phyloP scores from a whole-genome alignment of 192 early-diverging fungal genomes.

The Linderina pennispora region DNA sequence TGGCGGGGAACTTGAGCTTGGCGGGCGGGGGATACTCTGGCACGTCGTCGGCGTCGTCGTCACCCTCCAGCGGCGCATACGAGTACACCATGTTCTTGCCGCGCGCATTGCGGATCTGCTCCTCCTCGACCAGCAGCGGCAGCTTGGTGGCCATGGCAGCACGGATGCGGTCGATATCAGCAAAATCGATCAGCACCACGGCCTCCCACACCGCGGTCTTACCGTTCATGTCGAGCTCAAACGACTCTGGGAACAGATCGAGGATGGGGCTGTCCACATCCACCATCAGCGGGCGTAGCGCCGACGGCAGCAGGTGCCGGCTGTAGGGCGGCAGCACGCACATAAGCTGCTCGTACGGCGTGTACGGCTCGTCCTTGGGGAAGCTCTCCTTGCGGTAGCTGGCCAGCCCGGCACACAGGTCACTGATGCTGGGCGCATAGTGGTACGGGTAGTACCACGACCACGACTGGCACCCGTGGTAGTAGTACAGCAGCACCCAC shows the following conservation, averaged over 20 bases:
- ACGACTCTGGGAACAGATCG: constrained; percentile 90
- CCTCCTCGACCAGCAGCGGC: constrained; percentile 51
- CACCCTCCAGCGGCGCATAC: constrained; percentile 28
- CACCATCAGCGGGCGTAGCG: constrained; percentile 81
- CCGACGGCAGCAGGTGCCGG: constrained; percentile 73
- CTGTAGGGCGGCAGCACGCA: constrained; percentile 89
- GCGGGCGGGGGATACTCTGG: constrained; percentile 53
- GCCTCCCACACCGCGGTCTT: constrained; percentile 99
- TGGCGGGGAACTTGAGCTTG: constrained; percentile 64
- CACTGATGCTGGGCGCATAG: constrained; percentile 92
- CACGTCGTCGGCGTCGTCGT: constrained; percentile 32
- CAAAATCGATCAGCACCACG: constrained; percentile 97
- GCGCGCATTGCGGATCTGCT: constrained; percentile 52
- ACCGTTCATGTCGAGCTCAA: constrained; percentile 94
- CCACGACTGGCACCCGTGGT: constrained; percentile 93
- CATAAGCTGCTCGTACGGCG: constrained; percentile 98
- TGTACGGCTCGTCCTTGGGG: constrained; percentile 79
- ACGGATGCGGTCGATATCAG: constrained; percentile 83
- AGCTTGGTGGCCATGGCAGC: constrained; percentile 71
- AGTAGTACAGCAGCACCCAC: constrained; percentile 98
- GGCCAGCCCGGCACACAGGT: constrained; percentile 51
- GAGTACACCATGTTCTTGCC: constrained; percentile 63
- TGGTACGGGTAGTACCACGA: constrained; percentile 98
- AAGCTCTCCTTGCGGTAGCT: constrained; percentile 63
- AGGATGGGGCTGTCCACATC: constrained; percentile 81